These are phyloP conservation scores for Fusarium mangiferae DNA, from an alignment of 2,329 filamentous ascomycete species.

Conservation along the genomic window DNA sequence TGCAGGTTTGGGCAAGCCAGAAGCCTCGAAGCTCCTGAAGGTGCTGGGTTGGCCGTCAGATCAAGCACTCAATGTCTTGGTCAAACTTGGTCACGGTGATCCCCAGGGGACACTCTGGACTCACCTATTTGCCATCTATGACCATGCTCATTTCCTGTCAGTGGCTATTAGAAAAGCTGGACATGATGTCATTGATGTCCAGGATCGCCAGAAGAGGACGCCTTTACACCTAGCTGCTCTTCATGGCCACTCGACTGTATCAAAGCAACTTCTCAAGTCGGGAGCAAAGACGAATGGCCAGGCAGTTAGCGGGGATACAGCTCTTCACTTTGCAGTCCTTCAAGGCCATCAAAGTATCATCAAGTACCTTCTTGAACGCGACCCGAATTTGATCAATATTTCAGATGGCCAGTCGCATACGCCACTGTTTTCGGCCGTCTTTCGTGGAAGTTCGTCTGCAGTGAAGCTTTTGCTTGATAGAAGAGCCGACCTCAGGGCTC, in stretches of 20 bases:
- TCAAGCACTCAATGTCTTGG: neutral
- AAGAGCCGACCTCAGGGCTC: neutral
- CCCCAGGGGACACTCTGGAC: neutral
- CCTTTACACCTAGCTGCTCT: neutral
- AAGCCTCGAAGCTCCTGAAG: neutral
- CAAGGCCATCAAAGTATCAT: neutral
- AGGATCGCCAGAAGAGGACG: neutral
- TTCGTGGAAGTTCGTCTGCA: neutral
- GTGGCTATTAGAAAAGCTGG: neutral
- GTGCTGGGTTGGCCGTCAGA: neutral
- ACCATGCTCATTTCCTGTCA: neutral
- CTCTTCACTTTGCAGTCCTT: neutral
- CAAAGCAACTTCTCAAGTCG: slow-evolving; percentile 2
- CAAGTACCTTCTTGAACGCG: neutral
- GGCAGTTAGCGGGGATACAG: neutral
- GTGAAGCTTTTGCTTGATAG: slow-evolving; percentile 3
- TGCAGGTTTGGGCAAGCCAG: neutral
- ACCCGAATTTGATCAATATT: neutral
- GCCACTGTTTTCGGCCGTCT: neutral
- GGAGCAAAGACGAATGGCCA: neutral
- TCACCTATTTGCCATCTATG: neutral
- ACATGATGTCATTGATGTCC: neutral
- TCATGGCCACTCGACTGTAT: neutral
- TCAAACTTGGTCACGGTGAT: neutral
- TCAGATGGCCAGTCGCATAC: neutral